phyloP scores from a whole-genome alignment of 1,284 basidiomycete genomes.

The Malassezia sp. region DNA sequence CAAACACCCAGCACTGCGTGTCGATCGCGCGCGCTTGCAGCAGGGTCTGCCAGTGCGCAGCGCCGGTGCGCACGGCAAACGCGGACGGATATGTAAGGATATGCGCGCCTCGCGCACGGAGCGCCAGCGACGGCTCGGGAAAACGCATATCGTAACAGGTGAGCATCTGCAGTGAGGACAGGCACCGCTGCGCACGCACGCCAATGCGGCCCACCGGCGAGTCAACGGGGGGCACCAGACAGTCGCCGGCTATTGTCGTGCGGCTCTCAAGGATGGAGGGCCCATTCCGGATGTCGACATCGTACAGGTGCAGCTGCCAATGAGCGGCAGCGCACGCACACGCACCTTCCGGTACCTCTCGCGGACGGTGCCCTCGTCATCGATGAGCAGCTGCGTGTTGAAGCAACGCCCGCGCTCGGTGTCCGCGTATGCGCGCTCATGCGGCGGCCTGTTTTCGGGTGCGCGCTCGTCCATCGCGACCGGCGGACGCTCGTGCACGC shows the following conservation, averaged over 20 bases:
- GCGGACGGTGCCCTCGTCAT: constrained; percentile 45
- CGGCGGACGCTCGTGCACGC: constrained; percentile 50
- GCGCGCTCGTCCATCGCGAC: constrained; percentile 23
- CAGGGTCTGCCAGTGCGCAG: constrained; percentile 42
- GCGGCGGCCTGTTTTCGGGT: too few species aligned
- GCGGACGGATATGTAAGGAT: constrained; percentile 51
- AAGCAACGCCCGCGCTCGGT: constrained; percentile 48
- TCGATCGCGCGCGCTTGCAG: constrained; percentile 48
- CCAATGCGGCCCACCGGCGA: constrained; percentile 46
- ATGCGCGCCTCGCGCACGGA: constrained; percentile 49
- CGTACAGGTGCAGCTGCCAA: constrained; percentile 51
- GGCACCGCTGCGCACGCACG: constrained; percentile 4
- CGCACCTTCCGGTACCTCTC: constrained; percentile 49
- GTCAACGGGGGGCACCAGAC: constrained; percentile 40
- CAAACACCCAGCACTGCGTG: constrained; percentile 48
- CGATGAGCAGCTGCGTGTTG: constrained; percentile 51
- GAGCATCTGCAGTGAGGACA: constrained; percentile 43
- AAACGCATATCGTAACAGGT: constrained; percentile 54
- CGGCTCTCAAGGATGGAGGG: constrained; percentile 39
- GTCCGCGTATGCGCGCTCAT: constrained; percentile 13
- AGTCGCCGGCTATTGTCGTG: constrained; percentile 47
- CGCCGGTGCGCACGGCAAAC: constrained; percentile 50
- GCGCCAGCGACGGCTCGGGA: constrained; percentile 49
- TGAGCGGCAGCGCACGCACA: not conserved
- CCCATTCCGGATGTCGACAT: constrained; percentile 49